Evolutionary conservation across 78 protist genomes (phyloP), one percentile per base, ranked within the genome.

Genomic region (Tieghemostelium lacteum): DNA sequence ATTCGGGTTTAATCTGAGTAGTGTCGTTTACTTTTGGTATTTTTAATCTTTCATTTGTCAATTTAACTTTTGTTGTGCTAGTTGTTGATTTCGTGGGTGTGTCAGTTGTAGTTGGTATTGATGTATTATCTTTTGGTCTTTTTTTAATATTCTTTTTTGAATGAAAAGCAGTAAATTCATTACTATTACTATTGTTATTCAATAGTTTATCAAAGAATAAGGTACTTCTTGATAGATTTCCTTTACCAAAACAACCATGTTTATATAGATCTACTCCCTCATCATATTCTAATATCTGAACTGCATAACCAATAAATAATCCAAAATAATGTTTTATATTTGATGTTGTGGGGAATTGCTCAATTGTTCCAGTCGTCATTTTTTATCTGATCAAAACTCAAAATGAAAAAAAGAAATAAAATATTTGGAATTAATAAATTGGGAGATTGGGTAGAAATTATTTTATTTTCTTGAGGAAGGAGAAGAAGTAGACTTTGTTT

Each of bases 161-260:
- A 58, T 74, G 85, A 74, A 74, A 74, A 40, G 57, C 85, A n/a
- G 49, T 24, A 16, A 67, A 67, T 33, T 22, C 24, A 57, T 8
- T 22, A 31, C 50, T 50, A 62, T 67, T 52, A 58, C 67, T 78
- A 34, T 34, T 42, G 17, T 24, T 14, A n/a, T n/a, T n/a, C n/a
- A n/a, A n/a, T n/a, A n/a, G n/a, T 10, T 45, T 45, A 14, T 6
- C 6, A 45, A 45, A 45, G 6, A 45, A 14, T 52, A 75, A 75
- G 3, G 24, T 37, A 33, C 75, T 66, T 67, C 88, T 65, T 40
- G 88, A 78, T 22, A 78, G 64, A 10, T 17, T 28, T 26, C 88
- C 88, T 67, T 78, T 78, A 26, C 88, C 88, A 37, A 54, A 78
- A 39, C 75, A 78, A 67, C 88, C 88, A 28, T 67, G 71, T 37